Evolutionary conservation across 495 filamentous ascomycete species (phyloP).

Genomic region (Penicillium mononematosum): DNA sequence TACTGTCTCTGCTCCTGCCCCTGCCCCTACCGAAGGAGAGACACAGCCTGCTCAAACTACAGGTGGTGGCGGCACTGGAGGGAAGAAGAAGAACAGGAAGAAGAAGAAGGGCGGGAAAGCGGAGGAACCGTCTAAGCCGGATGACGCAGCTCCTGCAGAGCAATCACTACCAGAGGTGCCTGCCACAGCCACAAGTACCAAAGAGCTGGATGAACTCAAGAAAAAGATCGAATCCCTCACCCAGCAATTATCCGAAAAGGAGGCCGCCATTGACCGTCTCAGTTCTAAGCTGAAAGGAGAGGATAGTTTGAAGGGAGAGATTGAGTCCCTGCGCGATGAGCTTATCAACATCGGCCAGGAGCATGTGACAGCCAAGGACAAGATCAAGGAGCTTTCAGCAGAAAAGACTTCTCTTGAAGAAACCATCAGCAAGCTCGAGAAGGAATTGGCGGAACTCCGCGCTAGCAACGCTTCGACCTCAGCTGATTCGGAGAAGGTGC

Average conservation of each 20-base stretch:
- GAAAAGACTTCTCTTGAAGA: slow-evolving; percentile 61
- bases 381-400: slow-evolving; percentile 63
- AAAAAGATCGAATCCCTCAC: slow-evolving; percentile 55
- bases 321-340: slow-evolving; percentile 78
- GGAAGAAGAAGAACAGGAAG: slow-evolving; percentile 83
- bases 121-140: slow-evolving; percentile 40
- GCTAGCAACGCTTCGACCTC: slow-evolving; percentile 48
- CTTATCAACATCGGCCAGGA: slow-evolving; percentile 73
- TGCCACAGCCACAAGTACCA: slow-evolving; percentile 4
- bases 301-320: slow-evolving; percentile 81
- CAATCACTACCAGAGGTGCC: slow-evolving; percentile 16
- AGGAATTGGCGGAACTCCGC: slow-evolving; percentile 59
- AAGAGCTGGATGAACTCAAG: slow-evolving; percentile 46
- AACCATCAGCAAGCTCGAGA: slow-evolving; percentile 63
- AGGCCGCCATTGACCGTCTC: slow-evolving; percentile 64
- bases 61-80: slow-evolving; percentile 20
- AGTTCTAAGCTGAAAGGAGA: slow-evolving; percentile 66
- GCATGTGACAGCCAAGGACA: slow-evolving; percentile 78
- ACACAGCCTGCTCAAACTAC: slow-evolving; percentile 25
- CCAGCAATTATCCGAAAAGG: slow-evolving; percentile 67
- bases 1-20: slow-evolving; percentile 7
- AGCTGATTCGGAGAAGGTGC: slow-evolving; percentile 54
- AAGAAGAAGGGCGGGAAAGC: slow-evolving; percentile 79
- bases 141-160: slow-evolving; percentile 23
- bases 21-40: slow-evolving; percentile 22